These are phyloP conservation scores for Sugiyamaella lignohabitans DNA, from an alignment of 805 yeast species.

Conservation along the genomic window DNA sequence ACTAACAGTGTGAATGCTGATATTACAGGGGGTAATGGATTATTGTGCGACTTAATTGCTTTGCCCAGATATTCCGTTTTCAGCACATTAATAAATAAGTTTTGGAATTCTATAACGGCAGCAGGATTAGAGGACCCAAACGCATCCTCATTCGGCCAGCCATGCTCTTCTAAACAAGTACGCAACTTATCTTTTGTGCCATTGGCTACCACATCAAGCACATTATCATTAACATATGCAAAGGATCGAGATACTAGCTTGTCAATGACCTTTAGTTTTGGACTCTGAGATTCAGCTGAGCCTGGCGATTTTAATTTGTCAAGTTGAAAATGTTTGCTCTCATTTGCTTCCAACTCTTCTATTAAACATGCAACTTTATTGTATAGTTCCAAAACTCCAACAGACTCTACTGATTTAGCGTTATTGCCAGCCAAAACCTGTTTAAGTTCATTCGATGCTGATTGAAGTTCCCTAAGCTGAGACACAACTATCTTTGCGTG, in stretches of 20 bases:
- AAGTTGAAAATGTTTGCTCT: too few species aligned
- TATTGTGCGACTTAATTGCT: not conserved
- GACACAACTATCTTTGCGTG: not conserved
- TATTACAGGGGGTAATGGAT: not conserved
- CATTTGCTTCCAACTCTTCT: not conserved
- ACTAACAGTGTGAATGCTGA: constrained; percentile 37
- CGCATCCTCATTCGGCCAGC: not conserved
- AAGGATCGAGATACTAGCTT: not conserved
- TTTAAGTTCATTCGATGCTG: not conserved
- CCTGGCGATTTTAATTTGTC: not conserved
- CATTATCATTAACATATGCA: not conserved
- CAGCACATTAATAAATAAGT: not conserved
- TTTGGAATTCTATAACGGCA: not conserved
- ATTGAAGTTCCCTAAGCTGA: not conserved
- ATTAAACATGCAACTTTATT: not conserved
- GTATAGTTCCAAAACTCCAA: not conserved
- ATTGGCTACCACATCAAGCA: too few species aligned
- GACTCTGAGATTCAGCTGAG: not conserved
- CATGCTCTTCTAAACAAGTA: not conserved
- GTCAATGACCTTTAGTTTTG: not conserved
- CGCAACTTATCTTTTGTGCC: not conserved
- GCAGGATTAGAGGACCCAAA: constrained; percentile 1
- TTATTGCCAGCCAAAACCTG: not conserved
- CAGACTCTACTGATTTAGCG: not conserved
- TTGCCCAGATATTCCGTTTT: not conserved